phyloP scores from a whole-genome alignment of 2,329 filamentous ascomycete species.

The Talaromyces pinophilus region DNA sequence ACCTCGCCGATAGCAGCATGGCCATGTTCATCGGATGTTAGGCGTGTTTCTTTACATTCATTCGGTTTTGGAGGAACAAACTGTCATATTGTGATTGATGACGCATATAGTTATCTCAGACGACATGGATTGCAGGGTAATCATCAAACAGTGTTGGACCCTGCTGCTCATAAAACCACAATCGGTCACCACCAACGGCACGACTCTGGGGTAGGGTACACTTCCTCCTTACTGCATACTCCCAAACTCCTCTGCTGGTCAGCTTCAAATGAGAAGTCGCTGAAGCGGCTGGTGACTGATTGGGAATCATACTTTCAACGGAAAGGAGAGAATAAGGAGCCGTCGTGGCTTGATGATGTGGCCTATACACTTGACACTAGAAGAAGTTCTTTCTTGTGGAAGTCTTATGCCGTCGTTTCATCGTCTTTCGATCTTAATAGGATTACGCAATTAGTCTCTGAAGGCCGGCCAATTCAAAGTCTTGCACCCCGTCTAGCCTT shows the following conservation, averaged over 20 bases:
- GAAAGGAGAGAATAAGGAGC: not conserved
- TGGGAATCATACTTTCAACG: not conserved
- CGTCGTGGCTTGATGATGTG: not conserved
- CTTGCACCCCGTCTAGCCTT: slow-evolving; percentile 14
- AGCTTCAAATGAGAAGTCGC: not conserved
- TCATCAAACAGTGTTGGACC: not conserved
- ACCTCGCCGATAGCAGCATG: not conserved
- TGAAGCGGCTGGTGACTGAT: not conserved
- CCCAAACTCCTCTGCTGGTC: not conserved
- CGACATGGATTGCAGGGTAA: not conserved
- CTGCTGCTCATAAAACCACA: not conserved
- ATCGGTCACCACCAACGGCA: not conserved
- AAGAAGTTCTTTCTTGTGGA: not conserved
- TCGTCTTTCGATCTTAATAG: slow-evolving; percentile 1
- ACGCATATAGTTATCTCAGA: not conserved
- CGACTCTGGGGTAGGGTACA: not conserved
- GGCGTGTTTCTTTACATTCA: not conserved
- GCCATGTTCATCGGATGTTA: not conserved
- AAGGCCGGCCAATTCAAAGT: not conserved
- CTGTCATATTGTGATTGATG: slow-evolving; percentile 4
- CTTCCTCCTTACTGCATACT: not conserved
- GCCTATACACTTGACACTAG: slow-evolving; percentile 3
- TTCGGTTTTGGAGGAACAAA: slow-evolving; percentile 2
- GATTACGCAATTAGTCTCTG: not conserved
- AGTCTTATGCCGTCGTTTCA: not conserved